Conservation (phyloP, 495 filamentous ascomycete genomes). For the Clohesyomyces aquaticus region DNA sequence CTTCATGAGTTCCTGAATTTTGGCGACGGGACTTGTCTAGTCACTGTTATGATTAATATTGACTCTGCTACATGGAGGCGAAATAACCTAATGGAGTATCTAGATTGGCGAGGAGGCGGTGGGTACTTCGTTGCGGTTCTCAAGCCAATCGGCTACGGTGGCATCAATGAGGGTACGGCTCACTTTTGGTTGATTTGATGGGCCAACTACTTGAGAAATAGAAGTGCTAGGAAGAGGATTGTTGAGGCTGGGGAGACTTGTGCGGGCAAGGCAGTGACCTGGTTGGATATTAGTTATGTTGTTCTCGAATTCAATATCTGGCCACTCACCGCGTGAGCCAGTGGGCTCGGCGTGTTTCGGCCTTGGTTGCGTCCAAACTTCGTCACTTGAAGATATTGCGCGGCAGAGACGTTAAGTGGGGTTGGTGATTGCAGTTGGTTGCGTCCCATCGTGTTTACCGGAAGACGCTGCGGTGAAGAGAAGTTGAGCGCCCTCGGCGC, state of each 20-base stretch:
- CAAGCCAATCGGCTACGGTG: constrained; percentile 12
- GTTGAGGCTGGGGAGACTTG: constrained; percentile 11
- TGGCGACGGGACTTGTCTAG: too few relatives aligned
- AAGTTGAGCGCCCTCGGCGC: neutral
- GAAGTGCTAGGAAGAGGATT: constrained; percentile 34
- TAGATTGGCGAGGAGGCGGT: too few relatives aligned
- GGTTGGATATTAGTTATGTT: neutral
- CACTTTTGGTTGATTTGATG: constrained; percentile 21
- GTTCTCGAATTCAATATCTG: neutral
- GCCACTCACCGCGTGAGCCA: neutral
- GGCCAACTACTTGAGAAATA: constrained; percentile 21
- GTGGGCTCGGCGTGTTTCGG: neutral
- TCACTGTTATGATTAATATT: too few relatives aligned
- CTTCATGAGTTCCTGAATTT: too few relatives aligned
- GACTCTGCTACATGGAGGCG: too few relatives aligned
- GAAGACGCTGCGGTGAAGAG: neutral
- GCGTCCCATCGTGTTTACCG: neutral
- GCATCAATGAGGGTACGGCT: constrained; percentile 34
- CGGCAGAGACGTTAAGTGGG: too few relatives aligned
- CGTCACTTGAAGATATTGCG: too few relatives aligned
- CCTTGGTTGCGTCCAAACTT: too few relatives aligned
- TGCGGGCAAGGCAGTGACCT: neutral
- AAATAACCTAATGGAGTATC: too few relatives aligned
- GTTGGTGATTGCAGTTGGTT: too few relatives aligned
- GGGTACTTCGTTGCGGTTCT: too few relatives aligned